Conservation (phyloP, 108 stramenopile genomes). For the Schizochytrium sp. region DNA sequence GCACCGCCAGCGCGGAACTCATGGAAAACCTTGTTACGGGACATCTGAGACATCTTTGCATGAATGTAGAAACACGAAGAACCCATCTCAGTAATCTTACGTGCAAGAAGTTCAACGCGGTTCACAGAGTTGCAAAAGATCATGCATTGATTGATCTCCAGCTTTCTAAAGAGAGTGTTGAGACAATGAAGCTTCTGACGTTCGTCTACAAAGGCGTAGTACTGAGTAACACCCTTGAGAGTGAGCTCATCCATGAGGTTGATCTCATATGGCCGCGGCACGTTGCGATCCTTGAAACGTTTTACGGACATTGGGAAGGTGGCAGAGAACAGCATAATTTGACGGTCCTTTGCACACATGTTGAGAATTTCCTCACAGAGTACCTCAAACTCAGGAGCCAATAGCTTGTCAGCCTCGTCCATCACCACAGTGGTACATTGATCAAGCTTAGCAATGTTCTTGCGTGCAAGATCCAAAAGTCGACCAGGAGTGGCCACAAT, state of each 20-base stretch:
- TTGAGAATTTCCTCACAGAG: slow-evolving; percentile 92
- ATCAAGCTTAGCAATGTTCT: slow-evolving; percentile 92
- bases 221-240: slow-evolving; percentile 96
- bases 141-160: slow-evolving; percentile 98
- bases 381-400: slow-evolving; percentile 94
- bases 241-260: slow-evolving; percentile 99
- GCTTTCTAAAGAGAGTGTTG: slow-evolving; percentile 96
- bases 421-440: slow-evolving; percentile 94
- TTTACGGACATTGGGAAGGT: slow-evolving; percentile 98
- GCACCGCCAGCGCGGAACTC: slow-evolving; percentile 98
- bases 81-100: slow-evolving; percentile 98
- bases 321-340: slow-evolving; percentile 97
- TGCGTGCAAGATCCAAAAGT: slow-evolving; percentile 94
- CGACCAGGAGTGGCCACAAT: slow-evolving; percentile 97
- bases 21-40: slow-evolving; percentile 97
- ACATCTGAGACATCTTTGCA: slow-evolving; percentile 98
- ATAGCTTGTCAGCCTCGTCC: slow-evolving; percentile 98
- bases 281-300: slow-evolving; percentile 90
- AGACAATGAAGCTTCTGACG: slow-evolving; percentile 98
- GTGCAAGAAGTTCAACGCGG: slow-evolving; percentile 96
- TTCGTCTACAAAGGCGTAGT: slow-evolving; percentile 98
- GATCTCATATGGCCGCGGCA: slow-evolving; percentile 90
- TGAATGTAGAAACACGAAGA: slow-evolving; percentile 99
- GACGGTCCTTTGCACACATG: slow-evolving; percentile 85
- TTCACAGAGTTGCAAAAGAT: slow-evolving; percentile 99